Conservation (phyloP, 2,329 filamentous ascomycete species). For the Whalleya microplaca region DNA sequence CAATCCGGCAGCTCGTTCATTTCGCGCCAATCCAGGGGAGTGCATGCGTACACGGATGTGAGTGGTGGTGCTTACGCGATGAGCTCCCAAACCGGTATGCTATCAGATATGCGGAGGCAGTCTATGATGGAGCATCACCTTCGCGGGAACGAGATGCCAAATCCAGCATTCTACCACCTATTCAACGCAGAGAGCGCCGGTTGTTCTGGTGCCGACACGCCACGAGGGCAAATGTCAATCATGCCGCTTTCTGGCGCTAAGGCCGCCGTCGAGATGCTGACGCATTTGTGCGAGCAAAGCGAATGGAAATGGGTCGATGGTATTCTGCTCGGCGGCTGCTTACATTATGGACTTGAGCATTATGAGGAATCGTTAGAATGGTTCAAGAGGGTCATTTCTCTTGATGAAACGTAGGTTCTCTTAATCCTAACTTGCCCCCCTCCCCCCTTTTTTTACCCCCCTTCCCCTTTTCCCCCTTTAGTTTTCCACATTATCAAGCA, state of each 20-base stretch:
- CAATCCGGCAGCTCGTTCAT: conserved; percentile 18
- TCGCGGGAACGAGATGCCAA: conserved; percentile 21
- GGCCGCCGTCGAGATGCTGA: conserved; percentile 72
- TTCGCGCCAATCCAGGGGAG: conserved; percentile 21
- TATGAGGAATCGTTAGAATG: conserved; percentile 77
- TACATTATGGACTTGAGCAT: conserved; percentile 86
- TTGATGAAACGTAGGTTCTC: conserved; percentile 58
- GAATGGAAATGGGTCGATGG: conserved; percentile 91
- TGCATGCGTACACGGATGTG: conserved; percentile 17
- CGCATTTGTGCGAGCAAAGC: conserved; percentile 76
- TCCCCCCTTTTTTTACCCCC: too few species aligned
- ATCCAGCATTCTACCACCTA: conserved; percentile 30
- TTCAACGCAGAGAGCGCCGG: conserved; percentile 28
- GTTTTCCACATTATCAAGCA: background rate
- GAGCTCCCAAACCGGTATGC: conserved; percentile 12
- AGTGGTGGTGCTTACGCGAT: conserved; percentile 16
- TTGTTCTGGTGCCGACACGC: conserved; percentile 18
- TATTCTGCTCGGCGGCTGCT: conserved; percentile 86
- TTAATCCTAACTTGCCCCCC: background rate
- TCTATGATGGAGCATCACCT: conserved; percentile 18
- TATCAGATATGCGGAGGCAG: conserved; percentile 18
- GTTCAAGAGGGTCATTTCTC: conserved; percentile 66
- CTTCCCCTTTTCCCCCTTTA: too few species aligned
- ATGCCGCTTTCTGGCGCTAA: conserved; percentile 61
- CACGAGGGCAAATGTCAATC: conserved; percentile 30